Evolutionary conservation across 371 early-diverging fungal species (phyloP), one percentile per base, ranked within the genome.

Genomic region (Zancudomyces culisetae): DNA sequence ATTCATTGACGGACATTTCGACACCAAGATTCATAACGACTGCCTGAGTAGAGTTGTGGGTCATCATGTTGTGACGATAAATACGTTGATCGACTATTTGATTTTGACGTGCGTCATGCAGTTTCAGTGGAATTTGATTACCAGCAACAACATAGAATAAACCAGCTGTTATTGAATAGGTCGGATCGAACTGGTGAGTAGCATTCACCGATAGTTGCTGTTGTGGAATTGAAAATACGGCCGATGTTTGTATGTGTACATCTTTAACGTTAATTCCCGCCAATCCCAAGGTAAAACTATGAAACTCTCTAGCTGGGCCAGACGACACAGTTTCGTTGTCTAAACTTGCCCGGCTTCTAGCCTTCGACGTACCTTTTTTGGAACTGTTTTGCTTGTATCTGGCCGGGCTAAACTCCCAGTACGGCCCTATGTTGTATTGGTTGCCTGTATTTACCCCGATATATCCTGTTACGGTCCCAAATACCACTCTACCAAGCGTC

Each of bases 401-500:
- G 13, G 56, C 45, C 24, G 64, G 59, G 13, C 54, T 54, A 30
- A 2, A 19, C 6, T 19, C 24, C 63, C 63, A 63, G 45, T 57
- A 24, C 13, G 60, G 47, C 6, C 63, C 54, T 42, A 60, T 40
- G n/a, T 52, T 27, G 53, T 65, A 65, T 40, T 52, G 55, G 53
- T 62, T 66, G 24, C 66, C 66, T 10, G 66, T 63, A 47, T 52
- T 48, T 12, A 59, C 39, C n/a, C 51, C 48, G 40, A 66, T 21
- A 0, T 27, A 10, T 4, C 39, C 66, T 1, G 46, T 54, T 27
- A 50, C 27, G 4, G 26, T 10, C 4, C 28, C 35, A 2, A 46
- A 47, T 1, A 61, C 22, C 21, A 13, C 19, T 18, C 51, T 52
- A 20, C 55, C 53, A n/a, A 40, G 8, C 2, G 53, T 46, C n/a